Evolutionary conservation across 129 eudicot species (phyloP), one percentile per base, ranked within the genome.

Genomic region (Flaveria brownii): DNA sequence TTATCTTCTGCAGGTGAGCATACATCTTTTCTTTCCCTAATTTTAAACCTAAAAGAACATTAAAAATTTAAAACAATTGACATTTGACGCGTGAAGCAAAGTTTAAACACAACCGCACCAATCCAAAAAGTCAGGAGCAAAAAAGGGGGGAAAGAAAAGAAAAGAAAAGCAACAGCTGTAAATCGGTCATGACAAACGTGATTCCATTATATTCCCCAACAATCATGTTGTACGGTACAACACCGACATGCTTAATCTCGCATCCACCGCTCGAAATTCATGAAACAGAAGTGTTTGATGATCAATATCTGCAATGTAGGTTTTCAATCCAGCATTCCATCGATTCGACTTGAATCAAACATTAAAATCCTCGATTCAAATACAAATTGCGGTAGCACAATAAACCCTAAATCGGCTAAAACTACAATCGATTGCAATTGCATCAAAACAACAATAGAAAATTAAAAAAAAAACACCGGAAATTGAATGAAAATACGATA

Each of bases 181-280:
- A 69, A 62, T 66, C 42, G 55, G 17, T 49, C 82, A n/a, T 70
- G 76, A 78, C 62, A 54, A 78, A 78, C 82, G 66, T 78, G 60
- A 79, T 26, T n/a, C 56, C 41, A 36, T 36, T 36, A 36, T 36
- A 36, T 36, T 5, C 41, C 41, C 7, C 18, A 49, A 22, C 16
- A 59, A 36, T 56, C 69, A 2, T 54, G 50, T 80, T 65, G 83
- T 80, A 80, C 83, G 36, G 79, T 80, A 73, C 84, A 80, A 73
- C 79, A 73, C 70, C 69, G 49, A 73, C 5, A 80, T 17, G 59
- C 28, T 54, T 47, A 6, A 80, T 80, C 78, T 79, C 59, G 73
- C 41, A 65, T 52, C 66, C 83, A 73, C 13, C 83, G 69, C 26
- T 73, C 42, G 14, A 14, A 49, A 25, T 30, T 42, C 36, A 47